Conservation (phyloP, 2,329 filamentous ascomycete genomes). For the Nannizziopsis arthrosporioides region DNA sequence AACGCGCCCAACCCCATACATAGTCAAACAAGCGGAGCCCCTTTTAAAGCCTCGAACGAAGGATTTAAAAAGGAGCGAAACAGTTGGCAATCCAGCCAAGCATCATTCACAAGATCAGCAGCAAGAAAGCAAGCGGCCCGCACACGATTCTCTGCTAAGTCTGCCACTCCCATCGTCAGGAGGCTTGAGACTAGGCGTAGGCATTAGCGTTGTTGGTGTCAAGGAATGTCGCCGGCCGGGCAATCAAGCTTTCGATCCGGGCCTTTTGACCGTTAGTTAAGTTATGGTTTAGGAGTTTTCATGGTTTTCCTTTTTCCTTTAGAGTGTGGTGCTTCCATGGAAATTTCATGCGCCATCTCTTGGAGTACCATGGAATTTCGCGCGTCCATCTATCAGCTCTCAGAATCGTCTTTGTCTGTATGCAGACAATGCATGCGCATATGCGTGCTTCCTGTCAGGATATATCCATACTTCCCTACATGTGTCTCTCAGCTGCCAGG, state of each 20-base stretch:
- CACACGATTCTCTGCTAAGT: neutral
- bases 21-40: no score
- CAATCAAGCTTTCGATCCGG: neutral
- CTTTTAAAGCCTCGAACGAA: no score
- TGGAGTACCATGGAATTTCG: neutral
- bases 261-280: neutral
- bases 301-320: no score
- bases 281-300: no score
- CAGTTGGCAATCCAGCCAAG: neutral
- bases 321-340: no score
- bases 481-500: neutral
- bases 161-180: neutral
- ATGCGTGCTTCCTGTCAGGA: neutral
- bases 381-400: neutral
- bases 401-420: neutral
- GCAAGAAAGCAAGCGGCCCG: neutral
- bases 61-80: neutral
- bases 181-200: no score
- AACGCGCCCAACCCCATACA: no score
- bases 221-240: neutral
- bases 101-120: neutral
- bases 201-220: no score
- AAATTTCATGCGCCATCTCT: no score
- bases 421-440: neutral
- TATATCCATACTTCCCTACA: neutral